Percentiles rank a stretch among this genome's conserved stretches.
Conservation (phyloP, 2,329 filamentous ascomycete species). For the Phaeophleospora eucalypticola region DNA sequence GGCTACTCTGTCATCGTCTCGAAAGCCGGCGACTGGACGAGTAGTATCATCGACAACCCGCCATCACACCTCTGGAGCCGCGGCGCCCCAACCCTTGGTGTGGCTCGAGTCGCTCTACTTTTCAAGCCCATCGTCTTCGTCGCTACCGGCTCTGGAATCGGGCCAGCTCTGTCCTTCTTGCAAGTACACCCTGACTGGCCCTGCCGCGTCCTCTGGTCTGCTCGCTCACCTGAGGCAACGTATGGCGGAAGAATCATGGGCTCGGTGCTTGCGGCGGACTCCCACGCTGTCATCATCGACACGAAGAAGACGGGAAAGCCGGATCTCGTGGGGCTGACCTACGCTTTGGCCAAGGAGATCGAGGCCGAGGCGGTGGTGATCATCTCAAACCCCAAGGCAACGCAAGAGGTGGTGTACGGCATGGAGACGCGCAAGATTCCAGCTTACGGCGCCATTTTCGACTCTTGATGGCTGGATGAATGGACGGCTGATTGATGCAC, state of each 20-base stretch:
- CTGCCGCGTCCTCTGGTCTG: slow-evolving; percentile 66
- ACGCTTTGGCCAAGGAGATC: slow-evolving; percentile 45
- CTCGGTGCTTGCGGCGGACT: slow-evolving; percentile 55
- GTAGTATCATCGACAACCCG: slow-evolving; percentile 56
- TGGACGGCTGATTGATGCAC: no score
- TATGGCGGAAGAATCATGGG: slow-evolving; percentile 58
- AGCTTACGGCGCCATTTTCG: slow-evolving; percentile 72
- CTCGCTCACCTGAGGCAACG: slow-evolving; percentile 57
- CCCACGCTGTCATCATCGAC: slow-evolving; percentile 63
- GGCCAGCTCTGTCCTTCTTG: slow-evolving; percentile 62
- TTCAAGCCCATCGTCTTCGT: slow-evolving; percentile 64
- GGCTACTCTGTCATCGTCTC: slow-evolving; percentile 68
- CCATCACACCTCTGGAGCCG: slow-evolving; percentile 64
- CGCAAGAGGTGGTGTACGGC: slow-evolving; percentile 63
- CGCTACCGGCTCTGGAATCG: slow-evolving; percentile 70
- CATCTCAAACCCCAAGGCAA: slow-evolving; percentile 66
- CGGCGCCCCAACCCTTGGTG: slow-evolving; percentile 62
- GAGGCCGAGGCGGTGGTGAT: slow-evolving; percentile 66
- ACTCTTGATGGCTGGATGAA: no score
- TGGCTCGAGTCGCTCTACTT: slow-evolving; percentile 63
- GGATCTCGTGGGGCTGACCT: slow-evolving; percentile 57
- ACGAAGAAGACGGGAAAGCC: slow-evolving; percentile 57
- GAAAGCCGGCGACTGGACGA: slow-evolving; percentile 73
- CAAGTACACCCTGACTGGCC: slow-evolving; percentile 44
- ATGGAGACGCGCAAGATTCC: slow-evolving; percentile 62